Evolutionary conservation across 1,139 yeast species (phyloP), one percentile per base, ranked within the genome.

Genomic region (Kazachstania sp.): DNA sequence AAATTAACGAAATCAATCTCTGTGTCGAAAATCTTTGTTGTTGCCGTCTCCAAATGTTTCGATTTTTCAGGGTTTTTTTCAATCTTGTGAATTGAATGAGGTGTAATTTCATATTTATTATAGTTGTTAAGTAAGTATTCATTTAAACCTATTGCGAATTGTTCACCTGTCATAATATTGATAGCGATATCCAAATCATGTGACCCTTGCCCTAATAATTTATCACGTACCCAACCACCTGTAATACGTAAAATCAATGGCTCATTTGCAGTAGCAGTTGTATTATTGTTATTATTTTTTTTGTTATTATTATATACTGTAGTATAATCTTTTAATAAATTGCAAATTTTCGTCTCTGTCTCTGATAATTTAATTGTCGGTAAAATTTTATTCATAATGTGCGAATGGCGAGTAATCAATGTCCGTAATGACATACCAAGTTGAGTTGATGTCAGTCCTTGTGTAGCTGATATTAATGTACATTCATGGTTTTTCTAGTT

Each of bases 211-310:
- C 95, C 95, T 37, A 94, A 70, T 36, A 92, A 69, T 68, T 92
- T 92, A 65, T 92, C 99, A 58, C 99, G 75, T 5, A 92, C 99
- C 99, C 99, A 92, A 0, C 99, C 99, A 31, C 99, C 99, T 0
- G 97, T 90, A 56, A 92, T 85, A 53, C 99, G 68, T 19, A 90
- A 72, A 31, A 76, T 81, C 20, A 81, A 49, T 3, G 60, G 62
- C 34, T 61, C 65, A 11, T 12, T 32, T n/a, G 5, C n/a, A n/a
- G n/a, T n/a, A n/a, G n/a, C n/a, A n/a, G n/a, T n/a, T n/a, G n/a
- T n/a, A n/a, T n/a, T 31, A 13, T 44, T 23, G 41, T 54, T 41
- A 8, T 39, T 39, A n/a, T n/a, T n/a, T n/a, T n/a, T n/a, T n/a
- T n/a, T n/a, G n/a, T n/a, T n/a, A 6, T 44, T 31, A 43, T 61